Evolutionary conservation across 108 stramenopile species (phyloP), one percentile per base, ranked within the genome.

Genomic region (Nannochloropsis salina): DNA sequence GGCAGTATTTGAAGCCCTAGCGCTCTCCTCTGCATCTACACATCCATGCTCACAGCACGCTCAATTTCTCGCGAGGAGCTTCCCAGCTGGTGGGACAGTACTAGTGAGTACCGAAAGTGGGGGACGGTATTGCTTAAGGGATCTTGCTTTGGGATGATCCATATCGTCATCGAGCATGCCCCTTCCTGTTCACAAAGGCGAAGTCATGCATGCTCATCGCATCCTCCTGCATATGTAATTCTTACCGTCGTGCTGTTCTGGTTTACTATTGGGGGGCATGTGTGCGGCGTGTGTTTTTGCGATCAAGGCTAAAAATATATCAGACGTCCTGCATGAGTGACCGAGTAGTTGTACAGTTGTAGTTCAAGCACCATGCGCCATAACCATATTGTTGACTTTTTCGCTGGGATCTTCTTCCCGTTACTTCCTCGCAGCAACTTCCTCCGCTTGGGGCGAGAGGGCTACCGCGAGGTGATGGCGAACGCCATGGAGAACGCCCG

Each of bases 401-500:
- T 31, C 1, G 0, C 31, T 31, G 31, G 31, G 31, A 31, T 31
- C n/a, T 74, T 8, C 61, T 74, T 8, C 61, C 20, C 31, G 11
- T 40, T 31, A 5, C 80, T 4, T 40, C 11, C 80, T 41, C 31
- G 43, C 87, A 84, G 84, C 87, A 83, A 83, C 42, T 80, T 87
- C 21, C 43, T 87, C 42, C 51, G 87, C 12, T 84, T 87, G 18
- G 87, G 87, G 43, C 79, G 80, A 61, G 84, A 42, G 22, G 87
- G 87, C 9, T 87, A 87, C 84, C 21, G 21, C 15, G 83, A 84
- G 41, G 84, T 87, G 42, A 84, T 87, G 80, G 79, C 44, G 42
- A 87, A 87, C 79, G 83, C 51, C 84, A 82, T 87, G 82, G 42
- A 41, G 51, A 87, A 87, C 80, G 87, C 87, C 2, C 82, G 11